Evolutionary conservation across 805 yeast species (phyloP).

Genomic region (Kurtzmaniella fragi): DNA sequence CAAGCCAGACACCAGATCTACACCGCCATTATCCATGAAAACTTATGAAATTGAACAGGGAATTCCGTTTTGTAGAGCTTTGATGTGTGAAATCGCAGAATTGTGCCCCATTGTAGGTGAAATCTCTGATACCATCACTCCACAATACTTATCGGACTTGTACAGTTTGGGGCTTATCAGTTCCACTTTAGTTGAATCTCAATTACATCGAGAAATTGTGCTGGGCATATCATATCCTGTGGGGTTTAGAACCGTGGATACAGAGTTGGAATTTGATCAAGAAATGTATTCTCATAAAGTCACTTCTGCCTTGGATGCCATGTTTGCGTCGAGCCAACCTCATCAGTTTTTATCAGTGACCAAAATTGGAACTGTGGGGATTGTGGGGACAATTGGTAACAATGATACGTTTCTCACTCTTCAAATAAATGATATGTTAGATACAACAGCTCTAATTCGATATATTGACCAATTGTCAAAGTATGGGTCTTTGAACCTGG

Average conservation of each 20-base stretch:
- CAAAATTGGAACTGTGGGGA: constrained; percentile 44
- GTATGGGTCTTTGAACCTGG: constrained; percentile 8
- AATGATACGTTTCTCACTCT: constrained; percentile 43
- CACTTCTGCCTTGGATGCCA: constrained; percentile 39
- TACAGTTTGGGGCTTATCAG: constrained; percentile 41
- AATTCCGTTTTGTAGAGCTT: constrained; percentile 34
- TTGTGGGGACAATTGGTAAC: constrained; percentile 47
- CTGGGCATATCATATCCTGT: constrained; percentile 48
- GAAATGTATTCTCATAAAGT: constrained; percentile 25
- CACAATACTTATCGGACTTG: constrained; percentile 46
- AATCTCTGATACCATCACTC: constrained; percentile 44
- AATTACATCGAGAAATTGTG: constrained; percentile 46
- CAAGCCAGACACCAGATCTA: too few species aligned
- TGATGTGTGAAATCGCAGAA: constrained; percentile 36
- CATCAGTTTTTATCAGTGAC: constrained; percentile 47
- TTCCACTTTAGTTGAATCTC: constrained; percentile 42
- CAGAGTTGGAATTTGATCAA: constrained; percentile 13
- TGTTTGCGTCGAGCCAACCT: constrained; percentile 36
- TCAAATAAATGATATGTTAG: constrained; percentile 15
- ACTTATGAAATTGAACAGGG: constrained; percentile 34
- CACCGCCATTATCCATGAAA: constrained; percentile 9
- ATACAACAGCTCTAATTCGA: constrained; percentile 10
- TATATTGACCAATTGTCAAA: constrained; percentile 12
- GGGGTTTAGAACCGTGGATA: constrained; percentile 34
- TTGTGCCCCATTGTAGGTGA: constrained; percentile 43